Evolutionary conservation across 371 early-diverging fungal species (phyloP).

Genomic region (Mucor racemosus): DNA sequence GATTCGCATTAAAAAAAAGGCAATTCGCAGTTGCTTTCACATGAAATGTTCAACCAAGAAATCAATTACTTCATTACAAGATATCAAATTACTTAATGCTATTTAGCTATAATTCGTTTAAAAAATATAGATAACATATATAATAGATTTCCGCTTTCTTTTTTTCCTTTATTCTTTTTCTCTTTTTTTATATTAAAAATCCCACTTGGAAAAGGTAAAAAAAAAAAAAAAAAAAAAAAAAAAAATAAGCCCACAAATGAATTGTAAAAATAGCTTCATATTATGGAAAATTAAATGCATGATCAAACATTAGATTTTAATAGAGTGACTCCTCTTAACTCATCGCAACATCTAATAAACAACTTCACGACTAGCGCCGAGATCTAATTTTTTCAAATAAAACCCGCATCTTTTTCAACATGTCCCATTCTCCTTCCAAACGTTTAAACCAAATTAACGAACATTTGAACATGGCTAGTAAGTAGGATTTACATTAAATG

Average conservation of each 20-base stretch:
- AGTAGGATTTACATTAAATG: neutral
- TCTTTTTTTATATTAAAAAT: neutral
- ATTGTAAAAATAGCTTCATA: neutral
- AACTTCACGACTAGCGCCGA: slow-evolving; percentile 6
- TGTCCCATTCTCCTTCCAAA: slow-evolving; percentile 27
- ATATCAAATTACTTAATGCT: slow-evolving; percentile 6
- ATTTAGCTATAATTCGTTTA: neutral
- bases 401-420: slow-evolving; percentile 23
- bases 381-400: slow-evolving; percentile 10
- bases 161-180: neutral
- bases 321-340: slow-evolving; percentile 6
- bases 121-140: neutral
- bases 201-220: neutral
- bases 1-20: slow-evolving; percentile 2
- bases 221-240: no score
- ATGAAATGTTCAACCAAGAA: neutral
- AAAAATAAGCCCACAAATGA: neutral
- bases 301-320: neutral
- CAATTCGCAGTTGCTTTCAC: slow-evolving; percentile 14
- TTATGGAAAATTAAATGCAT: neutral
- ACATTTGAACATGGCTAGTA: slow-evolving; percentile 29
- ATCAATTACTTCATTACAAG: neutral
- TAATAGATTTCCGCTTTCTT: neutral
- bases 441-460: slow-evolving; percentile 28
- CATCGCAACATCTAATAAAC: neutral